These are phyloP conservation scores for Sicyos baderoa DNA, from an alignment of 306 rosid species.

Conservation along the genomic window DNA sequence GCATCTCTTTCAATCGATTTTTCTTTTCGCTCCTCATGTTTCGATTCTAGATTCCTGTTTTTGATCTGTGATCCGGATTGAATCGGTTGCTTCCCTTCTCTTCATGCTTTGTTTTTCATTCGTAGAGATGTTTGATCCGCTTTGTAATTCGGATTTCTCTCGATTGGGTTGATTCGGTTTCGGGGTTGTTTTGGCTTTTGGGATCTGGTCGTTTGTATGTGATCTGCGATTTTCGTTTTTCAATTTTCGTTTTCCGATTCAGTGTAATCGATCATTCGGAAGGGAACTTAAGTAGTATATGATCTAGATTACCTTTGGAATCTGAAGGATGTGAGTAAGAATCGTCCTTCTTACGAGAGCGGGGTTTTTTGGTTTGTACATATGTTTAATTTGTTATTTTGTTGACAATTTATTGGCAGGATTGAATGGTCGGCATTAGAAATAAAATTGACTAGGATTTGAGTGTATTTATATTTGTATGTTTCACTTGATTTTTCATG, in stretches of 20 bases:
- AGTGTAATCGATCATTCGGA: not conserved
- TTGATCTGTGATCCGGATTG: slow-evolving; percentile 1
- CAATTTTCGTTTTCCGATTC: no score
- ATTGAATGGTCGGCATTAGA: slow-evolving; percentile 14
- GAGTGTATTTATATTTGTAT: not conserved
- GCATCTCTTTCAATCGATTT: not conserved
- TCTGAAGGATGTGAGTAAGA: not conserved
- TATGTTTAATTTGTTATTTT: not conserved
- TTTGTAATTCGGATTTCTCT: not conserved
- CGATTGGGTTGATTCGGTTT: not conserved
- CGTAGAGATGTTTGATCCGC: not conserved
- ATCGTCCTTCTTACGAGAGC: not conserved
- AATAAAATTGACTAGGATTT: not conserved
- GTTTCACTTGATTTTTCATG: not conserved
- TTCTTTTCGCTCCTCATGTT: not conserved
- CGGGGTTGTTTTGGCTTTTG: slow-evolving; percentile 2
- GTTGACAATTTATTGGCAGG: not conserved
- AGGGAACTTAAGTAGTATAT: not conserved
- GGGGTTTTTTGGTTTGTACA: not conserved
- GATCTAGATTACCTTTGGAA: not conserved
- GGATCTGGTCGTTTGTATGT: slow-evolving; percentile 9
- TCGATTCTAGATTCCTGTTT: not conserved
- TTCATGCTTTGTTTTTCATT: no score
- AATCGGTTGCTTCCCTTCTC: not conserved
- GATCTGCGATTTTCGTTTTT: not conserved